These are phyloP conservation scores for Eimeria falciformis DNA, from an alignment of 169 alveolate genomes.

Conservation along the genomic window DNA sequence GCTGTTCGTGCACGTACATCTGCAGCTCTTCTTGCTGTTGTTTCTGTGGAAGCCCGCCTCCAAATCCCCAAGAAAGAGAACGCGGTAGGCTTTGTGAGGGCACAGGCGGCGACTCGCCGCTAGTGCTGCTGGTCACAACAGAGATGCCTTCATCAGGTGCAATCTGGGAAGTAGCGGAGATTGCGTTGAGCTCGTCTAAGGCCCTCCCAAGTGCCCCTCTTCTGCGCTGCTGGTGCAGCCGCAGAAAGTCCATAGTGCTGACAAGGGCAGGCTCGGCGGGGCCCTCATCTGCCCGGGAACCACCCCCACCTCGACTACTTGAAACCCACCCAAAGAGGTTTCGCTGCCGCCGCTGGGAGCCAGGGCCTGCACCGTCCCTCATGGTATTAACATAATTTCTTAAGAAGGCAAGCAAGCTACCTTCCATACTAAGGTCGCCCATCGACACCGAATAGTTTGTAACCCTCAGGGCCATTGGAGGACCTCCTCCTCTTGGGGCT, in stretches of 20 bases:
- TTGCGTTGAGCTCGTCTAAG: conserved; percentile 37
- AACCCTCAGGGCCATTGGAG: neutral
- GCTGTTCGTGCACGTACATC: neutral
- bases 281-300: neutral
- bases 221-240: conserved; percentile 48
- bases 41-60: neutral
- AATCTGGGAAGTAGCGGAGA: neutral
- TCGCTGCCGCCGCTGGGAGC: conserved; percentile 47
- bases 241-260: neutral
- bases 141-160: neutral
- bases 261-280: neutral
- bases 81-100: neutral
- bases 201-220: conserved; percentile 56
- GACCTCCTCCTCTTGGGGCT: neutral
- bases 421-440: conserved; percentile 72
- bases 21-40: conserved; percentile 5
- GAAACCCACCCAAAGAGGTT: conserved; percentile 25
- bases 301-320: neutral
- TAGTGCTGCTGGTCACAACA: neutral
- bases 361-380: conserved; percentile 24
- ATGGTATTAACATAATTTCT: conserved; percentile 25
- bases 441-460: conserved; percentile 64
- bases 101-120: neutral
- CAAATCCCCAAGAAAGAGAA: conserved; percentile 13
- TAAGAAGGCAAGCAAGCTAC: conserved; percentile 37